Base-by-base conservation (phyloP, 495 filamentous ascomycete genomes). In the Chaetomium fimeti region DNA sequence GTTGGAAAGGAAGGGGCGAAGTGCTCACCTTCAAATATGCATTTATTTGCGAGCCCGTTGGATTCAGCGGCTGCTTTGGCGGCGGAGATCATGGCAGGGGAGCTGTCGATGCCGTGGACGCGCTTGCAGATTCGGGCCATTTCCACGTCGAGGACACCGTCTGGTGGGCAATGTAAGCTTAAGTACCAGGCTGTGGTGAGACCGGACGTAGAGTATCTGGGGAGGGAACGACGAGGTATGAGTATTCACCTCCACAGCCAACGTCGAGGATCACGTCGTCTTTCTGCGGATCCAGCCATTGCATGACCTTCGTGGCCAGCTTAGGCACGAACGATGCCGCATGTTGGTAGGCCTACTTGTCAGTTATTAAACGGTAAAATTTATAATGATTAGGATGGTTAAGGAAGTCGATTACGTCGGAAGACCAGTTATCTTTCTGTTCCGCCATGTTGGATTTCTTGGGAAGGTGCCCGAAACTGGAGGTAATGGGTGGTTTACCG, bases 291-390 rank as follows among this genome's bases (percentile, higher is more conserved):
- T 86, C 81, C 5, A 93, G 84, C 79, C 85, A 88, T 60, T 79
- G 70, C 29, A 90, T 57, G n/a, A 92, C 80, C 63, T 83, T 88
- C 6, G 78, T 79, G 12, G 89, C 84, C 9, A 91, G 81, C 66
- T 86, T 80, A 15, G 90, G 86, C 20, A 91, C 88, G 71, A 92
- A 93, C n/a, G 85, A 80, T 3, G 88, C 89, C 27, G 87, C 82
- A 60, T 82, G 74, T 52, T 82, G 80, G 72, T 91, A 91, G 53
- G 80, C 80, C 85, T 88, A 60, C 32, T 56, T 24, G 20, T 67
- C 49, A 69, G 8, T 25, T 36, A 36, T 29, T 43, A 63, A 32
- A 36, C 3, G 4, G 15, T 25, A 12, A 11, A 8, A 22, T 12
- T 12, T 2, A 13, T 42, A 7, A 5, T 24, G 2, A 38, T 15